phyloP scores from a whole-genome alignment of 257 asterid genomes.

The Leptodermis oblonga region DNA sequence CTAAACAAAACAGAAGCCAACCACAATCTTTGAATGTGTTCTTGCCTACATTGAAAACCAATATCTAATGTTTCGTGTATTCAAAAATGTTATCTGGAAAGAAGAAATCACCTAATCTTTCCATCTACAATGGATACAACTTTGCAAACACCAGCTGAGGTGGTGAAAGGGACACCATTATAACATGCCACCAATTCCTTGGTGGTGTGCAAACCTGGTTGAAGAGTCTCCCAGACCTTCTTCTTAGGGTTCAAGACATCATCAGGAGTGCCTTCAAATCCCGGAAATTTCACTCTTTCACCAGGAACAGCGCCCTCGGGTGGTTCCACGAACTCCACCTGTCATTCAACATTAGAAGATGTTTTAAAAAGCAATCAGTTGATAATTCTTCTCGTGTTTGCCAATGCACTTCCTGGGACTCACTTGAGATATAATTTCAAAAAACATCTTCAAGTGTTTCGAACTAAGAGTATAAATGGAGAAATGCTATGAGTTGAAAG shows the following conservation, averaged over 20 bases:
- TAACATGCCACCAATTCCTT: conserved; percentile 69
- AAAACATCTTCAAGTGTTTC: no score
- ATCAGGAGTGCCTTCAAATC: conserved; percentile 67
- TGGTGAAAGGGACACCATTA: conserved; percentile 74
- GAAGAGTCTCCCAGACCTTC: conserved; percentile 92
- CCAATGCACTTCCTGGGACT: background rate
- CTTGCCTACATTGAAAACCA: no score
- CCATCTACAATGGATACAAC: conserved; percentile 67
- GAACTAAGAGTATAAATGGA: background rate
- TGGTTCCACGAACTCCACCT: conserved; percentile 96
- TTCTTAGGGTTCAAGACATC: conserved; percentile 81
- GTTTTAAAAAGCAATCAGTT: background rate
- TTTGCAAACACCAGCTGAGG: conserved; percentile 83
- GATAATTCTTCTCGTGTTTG: background rate
- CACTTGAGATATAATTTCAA: background rate
- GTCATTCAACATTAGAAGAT: conserved; percentile 17
- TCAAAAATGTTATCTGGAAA: no score
- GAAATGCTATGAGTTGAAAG: background rate
- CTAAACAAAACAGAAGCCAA: no score
- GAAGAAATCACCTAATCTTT: conserved; percentile 49
- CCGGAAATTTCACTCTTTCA: conserved; percentile 67
- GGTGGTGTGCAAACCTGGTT: conserved; percentile 66
- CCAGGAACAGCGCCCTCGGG: conserved; percentile 68
- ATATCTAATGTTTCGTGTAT: no score
- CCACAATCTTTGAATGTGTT: no score